Evolutionary conservation across 1,284 basidiomycete genomes (phyloP).

Genomic region (Uromyces viciae-fabae): DNA sequence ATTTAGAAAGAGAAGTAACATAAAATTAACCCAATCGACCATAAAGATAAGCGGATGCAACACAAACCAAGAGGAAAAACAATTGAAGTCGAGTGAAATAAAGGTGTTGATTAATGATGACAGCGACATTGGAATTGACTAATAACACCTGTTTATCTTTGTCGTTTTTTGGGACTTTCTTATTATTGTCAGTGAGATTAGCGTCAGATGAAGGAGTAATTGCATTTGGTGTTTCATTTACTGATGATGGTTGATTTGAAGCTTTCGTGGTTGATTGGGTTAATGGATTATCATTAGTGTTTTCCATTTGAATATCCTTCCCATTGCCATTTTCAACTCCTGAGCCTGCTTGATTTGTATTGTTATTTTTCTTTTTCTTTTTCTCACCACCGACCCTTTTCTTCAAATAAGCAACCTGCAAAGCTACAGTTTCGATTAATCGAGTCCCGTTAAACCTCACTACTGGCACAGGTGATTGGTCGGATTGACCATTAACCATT

Average conservation of each 20-base stretch:
- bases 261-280: neutral
- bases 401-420: neutral
- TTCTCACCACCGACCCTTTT: neutral
- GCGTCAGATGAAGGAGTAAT: neutral
- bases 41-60: conserved; percentile 35
- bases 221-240: no score
- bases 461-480: neutral
- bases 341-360: no score
- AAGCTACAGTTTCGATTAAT: neutral
- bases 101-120: conserved; percentile 50
- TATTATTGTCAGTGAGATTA: neutral
- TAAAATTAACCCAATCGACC: conserved; percentile 22
- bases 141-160: neutral
- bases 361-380: neutral
- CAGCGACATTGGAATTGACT: conserved; percentile 49
- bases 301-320: neutral
- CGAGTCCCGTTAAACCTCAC: neutral
- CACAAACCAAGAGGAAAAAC: conserved; percentile 20
- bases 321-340: neutral
- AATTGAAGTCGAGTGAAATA: conserved; percentile 48
- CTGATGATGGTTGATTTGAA: neutral
- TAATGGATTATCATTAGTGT: neutral
- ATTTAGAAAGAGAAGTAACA: neutral
- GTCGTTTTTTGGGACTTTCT: neutral
- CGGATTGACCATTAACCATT: neutral